Evolutionary conservation across 108 stramenopile genomes (phyloP).

Genomic region (Epithemia pelagica): DNA sequence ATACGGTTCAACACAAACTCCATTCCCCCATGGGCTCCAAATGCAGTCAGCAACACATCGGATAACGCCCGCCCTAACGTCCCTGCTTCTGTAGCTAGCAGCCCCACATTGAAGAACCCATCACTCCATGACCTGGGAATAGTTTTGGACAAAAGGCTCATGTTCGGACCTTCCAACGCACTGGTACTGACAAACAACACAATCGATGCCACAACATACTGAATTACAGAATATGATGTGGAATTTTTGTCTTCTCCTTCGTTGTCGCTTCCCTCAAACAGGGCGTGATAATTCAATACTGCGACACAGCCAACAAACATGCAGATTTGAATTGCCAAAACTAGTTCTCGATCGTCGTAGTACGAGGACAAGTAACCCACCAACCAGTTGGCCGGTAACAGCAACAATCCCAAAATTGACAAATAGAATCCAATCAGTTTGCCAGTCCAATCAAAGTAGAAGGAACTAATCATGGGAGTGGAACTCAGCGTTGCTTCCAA

Average conservation of each 20-base stretch:
- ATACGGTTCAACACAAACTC: conserved; percentile 27
- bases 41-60: conserved; percentile 34
- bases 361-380: conserved; percentile 22
- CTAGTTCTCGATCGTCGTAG: conserved; percentile 44
- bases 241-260: conserved; percentile 2
- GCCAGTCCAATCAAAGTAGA: conserved; percentile 39
- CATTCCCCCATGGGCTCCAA: conserved; percentile 26
- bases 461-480: conserved; percentile 23
- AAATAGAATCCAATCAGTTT: conserved; percentile 24
- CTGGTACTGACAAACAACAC: conserved; percentile 41
- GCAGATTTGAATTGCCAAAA: conserved; percentile 17
- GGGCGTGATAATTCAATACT: conserved; percentile 17
- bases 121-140: conserved; percentile 56
- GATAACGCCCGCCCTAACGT: conserved; percentile 63
- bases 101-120: conserved; percentile 79
- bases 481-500: conserved; percentile 37
- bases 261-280: conserved; percentile 2
- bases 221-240: conserved; percentile 21
- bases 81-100: conserved; percentile 80
- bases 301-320: conserved; percentile 33
- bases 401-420: conserved; percentile 26
- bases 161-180: conserved; percentile 53
- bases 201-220: conserved; percentile 35
- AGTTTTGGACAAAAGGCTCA: conserved; percentile 70
- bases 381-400: conserved; percentile 43